A percentile compares a stretch with the other conserved stretches of the same genome.
These are phyloP conservation scores for Aspergillus ellipticus DNA, from an alignment of 495 filamentous ascomycete species.

Conservation along the genomic window DNA sequence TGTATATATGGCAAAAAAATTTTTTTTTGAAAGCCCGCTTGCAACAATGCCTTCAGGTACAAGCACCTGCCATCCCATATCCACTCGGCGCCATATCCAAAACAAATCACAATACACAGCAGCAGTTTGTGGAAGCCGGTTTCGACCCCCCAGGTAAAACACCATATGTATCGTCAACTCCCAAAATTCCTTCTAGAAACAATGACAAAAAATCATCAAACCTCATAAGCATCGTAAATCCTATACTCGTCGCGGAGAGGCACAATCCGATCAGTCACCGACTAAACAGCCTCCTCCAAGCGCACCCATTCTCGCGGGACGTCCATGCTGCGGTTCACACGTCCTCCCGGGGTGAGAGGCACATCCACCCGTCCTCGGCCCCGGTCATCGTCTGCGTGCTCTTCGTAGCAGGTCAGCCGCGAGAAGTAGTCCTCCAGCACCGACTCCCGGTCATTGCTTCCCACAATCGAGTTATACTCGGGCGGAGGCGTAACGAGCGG, in stretches of 20 bases:
- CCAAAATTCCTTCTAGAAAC: background rate
- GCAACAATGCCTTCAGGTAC: background rate
- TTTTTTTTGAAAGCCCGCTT: background rate
- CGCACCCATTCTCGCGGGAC: conserved; percentile 52
- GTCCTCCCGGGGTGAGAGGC: conserved; percentile 65
- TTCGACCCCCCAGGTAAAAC: background rate
- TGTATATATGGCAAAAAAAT: background rate
- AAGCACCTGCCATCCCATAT: background rate
- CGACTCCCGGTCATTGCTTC: conserved; percentile 70
- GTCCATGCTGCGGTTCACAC: conserved; percentile 69
- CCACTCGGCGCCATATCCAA: conserved; percentile 6
- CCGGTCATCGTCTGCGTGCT: conserved; percentile 52
- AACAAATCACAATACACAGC: background rate
- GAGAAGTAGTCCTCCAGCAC: conserved; percentile 86
- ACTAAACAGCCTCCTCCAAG: conserved; percentile 37
- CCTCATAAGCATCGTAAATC: conserved; percentile 31
- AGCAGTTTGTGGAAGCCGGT: background rate
- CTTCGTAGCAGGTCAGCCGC: conserved; percentile 58
- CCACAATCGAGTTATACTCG: conserved; percentile 81
- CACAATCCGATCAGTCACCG: background rate
- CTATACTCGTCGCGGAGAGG: background rate
- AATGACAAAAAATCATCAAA: conserved; percentile 6
- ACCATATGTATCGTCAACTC: conserved; percentile 13
- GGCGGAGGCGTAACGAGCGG: conserved; percentile 82
- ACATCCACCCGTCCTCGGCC: conserved; percentile 54